phyloP scores from a whole-genome alignment of 805 yeast genomes.

The Teunomyces gatunensis region DNA sequence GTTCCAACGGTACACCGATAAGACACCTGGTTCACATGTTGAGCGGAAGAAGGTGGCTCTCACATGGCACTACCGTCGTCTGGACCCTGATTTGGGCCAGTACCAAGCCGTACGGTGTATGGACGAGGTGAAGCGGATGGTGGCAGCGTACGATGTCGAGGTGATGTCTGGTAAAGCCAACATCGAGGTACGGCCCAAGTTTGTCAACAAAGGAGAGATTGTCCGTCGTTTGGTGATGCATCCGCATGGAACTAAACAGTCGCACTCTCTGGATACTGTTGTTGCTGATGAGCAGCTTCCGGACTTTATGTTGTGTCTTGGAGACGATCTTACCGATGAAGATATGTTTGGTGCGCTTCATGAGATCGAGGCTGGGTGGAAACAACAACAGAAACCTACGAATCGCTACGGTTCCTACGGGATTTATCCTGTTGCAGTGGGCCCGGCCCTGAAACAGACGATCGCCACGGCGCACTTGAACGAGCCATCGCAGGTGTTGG shows the following conservation, averaged over 20 bases:
- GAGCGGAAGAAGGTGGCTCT: slow-evolving; percentile 91
- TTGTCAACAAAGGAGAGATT: slow-evolving; percentile 95
- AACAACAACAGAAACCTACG: slow-evolving; percentile 34
- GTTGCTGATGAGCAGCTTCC: slow-evolving; percentile 63
- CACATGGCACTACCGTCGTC: slow-evolving; percentile 96
- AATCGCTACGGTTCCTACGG: slow-evolving; percentile 57
- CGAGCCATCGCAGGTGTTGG: slow-evolving; percentile 82
- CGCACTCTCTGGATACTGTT: no score
- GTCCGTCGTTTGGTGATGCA: slow-evolving; percentile 73
- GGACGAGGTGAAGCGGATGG: slow-evolving; percentile 56
- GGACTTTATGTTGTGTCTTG: slow-evolving; percentile 84
- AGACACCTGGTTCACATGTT: slow-evolving; percentile 85
- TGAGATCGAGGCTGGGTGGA: slow-evolving; percentile 56
- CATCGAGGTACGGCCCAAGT: slow-evolving; percentile 92
- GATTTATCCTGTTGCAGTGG: slow-evolving; percentile 84
- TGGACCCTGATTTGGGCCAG: slow-evolving; percentile 90
- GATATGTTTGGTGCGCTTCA: slow-evolving; percentile 89
- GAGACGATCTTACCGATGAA: slow-evolving; percentile 96
- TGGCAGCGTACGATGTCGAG: slow-evolving; percentile 79
- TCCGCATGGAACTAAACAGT: slow-evolving; percentile 45
- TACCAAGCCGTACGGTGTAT: slow-evolving; percentile 79
- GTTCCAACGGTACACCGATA: slow-evolving; percentile 72
- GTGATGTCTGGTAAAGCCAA: slow-evolving; percentile 98
- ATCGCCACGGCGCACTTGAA: slow-evolving; percentile 81
- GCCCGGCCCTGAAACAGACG: slow-evolving; percentile 86